phyloP scores from a whole-genome alignment of 176 grass and related monocot genomes.

The Stipa capillata region DNA sequence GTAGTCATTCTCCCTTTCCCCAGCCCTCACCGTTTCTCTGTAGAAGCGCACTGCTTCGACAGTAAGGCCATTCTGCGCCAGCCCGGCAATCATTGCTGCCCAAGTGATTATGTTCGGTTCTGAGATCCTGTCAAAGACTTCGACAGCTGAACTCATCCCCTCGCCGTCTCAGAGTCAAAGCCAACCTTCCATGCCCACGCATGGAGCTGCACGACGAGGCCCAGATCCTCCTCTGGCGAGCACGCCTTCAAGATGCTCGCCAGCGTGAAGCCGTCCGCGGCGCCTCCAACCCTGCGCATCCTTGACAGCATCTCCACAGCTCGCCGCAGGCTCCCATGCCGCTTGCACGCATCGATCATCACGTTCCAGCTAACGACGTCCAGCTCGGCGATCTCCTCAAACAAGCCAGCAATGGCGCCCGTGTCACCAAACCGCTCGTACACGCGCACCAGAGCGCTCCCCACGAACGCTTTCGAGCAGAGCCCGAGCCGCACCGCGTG shows the following conservation, averaged over 20 bases:
- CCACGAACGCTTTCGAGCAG: slow-evolving; percentile 22
- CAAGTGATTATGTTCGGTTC: slow-evolving; percentile 33
- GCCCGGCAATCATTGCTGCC: slow-evolving; percentile 21
- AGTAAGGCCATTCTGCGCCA: neutral
- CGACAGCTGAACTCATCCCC: neutral
- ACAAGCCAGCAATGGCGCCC: neutral
- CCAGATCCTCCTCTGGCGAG: neutral
- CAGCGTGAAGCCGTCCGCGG: slow-evolving; percentile 13
- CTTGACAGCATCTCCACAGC: slow-evolving; percentile 14
- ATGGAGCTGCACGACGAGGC: slow-evolving; percentile 34
- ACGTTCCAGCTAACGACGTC: slow-evolving; percentile 25
- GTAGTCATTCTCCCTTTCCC: slow-evolving; percentile 8
- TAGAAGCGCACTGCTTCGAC: neutral
- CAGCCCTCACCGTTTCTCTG: neutral
- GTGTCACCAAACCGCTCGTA: slow-evolving; percentile 8
- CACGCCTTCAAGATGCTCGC: slow-evolving; percentile 35
- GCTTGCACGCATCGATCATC: slow-evolving; percentile 22
- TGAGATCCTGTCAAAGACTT: slow-evolving; percentile 1
- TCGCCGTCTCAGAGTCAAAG: slow-evolving; percentile 1
- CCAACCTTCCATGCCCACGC: slow-evolving; percentile 29
- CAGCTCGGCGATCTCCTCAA: slow-evolving; percentile 16
- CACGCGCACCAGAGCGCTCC: slow-evolving; percentile 19
- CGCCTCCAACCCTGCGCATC: slow-evolving; percentile 3
- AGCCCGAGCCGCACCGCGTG: slow-evolving; percentile 13
- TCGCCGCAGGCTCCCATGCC: neutral